Evolutionary conservation across 352 stramenopile genomes (phyloP).

Genomic region (Globisporangium canariense): DNA sequence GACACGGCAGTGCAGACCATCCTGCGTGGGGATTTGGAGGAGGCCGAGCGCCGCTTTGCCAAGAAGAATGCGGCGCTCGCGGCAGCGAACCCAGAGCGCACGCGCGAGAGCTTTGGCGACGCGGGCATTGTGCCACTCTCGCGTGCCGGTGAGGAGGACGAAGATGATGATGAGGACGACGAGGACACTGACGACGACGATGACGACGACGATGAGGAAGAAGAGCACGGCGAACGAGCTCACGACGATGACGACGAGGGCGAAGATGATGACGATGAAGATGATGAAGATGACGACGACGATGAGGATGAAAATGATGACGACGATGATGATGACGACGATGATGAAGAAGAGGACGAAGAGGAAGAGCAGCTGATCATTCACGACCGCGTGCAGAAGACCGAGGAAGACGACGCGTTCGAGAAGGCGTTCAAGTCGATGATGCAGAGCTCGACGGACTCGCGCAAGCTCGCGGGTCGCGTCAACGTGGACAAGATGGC

Average conservation of each 20-base stretch:
- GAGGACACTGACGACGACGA: constrained; percentile 57
- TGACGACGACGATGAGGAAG: constrained; percentile 56
- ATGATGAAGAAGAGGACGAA: constrained; percentile 62
- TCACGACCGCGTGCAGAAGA: constrained; percentile 69
- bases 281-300: constrained; percentile 72
- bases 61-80: constrained; percentile 49
- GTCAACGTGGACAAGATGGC: constrained; percentile 89
- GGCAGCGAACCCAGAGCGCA: constrained; percentile 14
- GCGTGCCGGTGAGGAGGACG: constrained; percentile 32
- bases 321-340: constrained; percentile 59
- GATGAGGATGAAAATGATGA: constrained; percentile 71
- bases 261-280: constrained; percentile 19
- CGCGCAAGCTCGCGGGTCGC: constrained; percentile 51
- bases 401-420: constrained; percentile 85
- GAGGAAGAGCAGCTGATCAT: constrained; percentile 90
- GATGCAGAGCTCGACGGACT: constrained; percentile 68
- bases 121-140: constrained; percentile 28
- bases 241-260: constrained; percentile 29
- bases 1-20: constrained; percentile 56
- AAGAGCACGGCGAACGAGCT: constrained; percentile 17
- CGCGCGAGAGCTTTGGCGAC: constrained; percentile 15
- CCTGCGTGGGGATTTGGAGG: constrained; percentile 56
- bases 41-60: constrained; percentile 53
- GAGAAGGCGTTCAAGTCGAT: constrained; percentile 87
- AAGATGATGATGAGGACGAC: constrained; percentile 58